phyloP scores from a whole-genome alignment of 176 grass and related monocot species.

The Echinochloa phyllopogon region DNA sequence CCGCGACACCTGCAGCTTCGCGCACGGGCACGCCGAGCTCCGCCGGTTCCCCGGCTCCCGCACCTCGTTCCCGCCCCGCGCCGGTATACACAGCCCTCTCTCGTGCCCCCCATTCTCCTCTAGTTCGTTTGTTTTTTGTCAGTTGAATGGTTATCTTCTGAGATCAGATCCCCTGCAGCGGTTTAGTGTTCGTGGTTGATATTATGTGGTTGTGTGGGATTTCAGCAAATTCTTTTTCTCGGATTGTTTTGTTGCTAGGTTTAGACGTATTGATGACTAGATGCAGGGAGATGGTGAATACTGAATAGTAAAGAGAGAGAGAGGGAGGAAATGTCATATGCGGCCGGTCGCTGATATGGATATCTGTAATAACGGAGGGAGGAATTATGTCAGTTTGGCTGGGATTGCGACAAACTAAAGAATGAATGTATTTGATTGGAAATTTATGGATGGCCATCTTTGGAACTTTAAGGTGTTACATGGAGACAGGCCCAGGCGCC shows the following conservation, averaged over 20 bases:
- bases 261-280: slow-evolving; percentile 4
- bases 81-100: not conserved
- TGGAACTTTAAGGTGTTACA: not conserved
- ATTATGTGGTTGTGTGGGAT: not conserved
- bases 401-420: not conserved
- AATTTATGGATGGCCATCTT: slow-evolving; percentile 17
- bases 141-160: not conserved
- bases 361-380: not conserved
- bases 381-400: not conserved
- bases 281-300: not conserved
- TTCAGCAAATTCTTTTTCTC: not conserved
- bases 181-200: slow-evolving; percentile 28
- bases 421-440: not conserved
- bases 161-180: slow-evolving; percentile 26
- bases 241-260: not conserved
- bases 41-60: slow-evolving; percentile 54
- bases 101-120: not conserved
- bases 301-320: not conserved
- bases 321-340: not conserved
- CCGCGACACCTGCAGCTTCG: slow-evolving; percentile 82
- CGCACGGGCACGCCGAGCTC: slow-evolving; percentile 75
- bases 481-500: no score
- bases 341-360: not conserved
- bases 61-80: slow-evolving; percentile 45
- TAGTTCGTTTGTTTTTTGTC: not conserved